These are phyloP conservation scores for Boletus speciosus DNA, from an alignment of 768 basidiomycete genomes.

Conservation along the genomic window DNA sequence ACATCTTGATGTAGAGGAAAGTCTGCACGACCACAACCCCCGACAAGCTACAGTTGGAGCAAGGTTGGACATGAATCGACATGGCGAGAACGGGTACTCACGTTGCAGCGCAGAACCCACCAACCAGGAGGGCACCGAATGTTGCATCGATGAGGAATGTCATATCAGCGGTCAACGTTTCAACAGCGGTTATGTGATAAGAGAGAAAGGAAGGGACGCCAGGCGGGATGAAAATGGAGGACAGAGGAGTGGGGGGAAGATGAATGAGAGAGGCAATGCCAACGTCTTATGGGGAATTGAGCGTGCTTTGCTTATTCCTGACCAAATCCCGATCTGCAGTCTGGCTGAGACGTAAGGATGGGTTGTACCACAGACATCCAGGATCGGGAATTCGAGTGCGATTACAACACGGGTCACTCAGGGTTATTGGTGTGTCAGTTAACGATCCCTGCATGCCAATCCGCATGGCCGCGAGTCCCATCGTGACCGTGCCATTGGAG, in stretches of 20 bases:
- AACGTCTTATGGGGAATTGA: background rate
- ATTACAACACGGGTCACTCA: background rate
- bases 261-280: background rate
- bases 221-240: background rate
- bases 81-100: constrained; percentile 4
- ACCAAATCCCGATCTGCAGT: background rate
- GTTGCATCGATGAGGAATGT: constrained; percentile 15
- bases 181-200: background rate
- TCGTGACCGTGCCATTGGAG: background rate
- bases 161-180: constrained; percentile 3
- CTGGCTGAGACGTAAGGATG: too few species aligned
- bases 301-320: background rate
- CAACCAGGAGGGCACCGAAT: constrained; percentile 28
- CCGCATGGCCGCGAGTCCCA: background rate
- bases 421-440: background rate
- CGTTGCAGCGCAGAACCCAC: constrained; percentile 30
- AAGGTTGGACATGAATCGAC: background rate
- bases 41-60: constrained; percentile 20
- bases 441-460: background rate
- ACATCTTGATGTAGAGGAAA: constrained; percentile 30
- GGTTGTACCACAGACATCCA: background rate
- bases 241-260: background rate
- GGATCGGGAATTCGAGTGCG: background rate
- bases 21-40: constrained; percentile 27
- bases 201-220: background rate